phyloP scores from a whole-genome alignment of 768 basidiomycete genomes.

The Suillus placidus region DNA sequence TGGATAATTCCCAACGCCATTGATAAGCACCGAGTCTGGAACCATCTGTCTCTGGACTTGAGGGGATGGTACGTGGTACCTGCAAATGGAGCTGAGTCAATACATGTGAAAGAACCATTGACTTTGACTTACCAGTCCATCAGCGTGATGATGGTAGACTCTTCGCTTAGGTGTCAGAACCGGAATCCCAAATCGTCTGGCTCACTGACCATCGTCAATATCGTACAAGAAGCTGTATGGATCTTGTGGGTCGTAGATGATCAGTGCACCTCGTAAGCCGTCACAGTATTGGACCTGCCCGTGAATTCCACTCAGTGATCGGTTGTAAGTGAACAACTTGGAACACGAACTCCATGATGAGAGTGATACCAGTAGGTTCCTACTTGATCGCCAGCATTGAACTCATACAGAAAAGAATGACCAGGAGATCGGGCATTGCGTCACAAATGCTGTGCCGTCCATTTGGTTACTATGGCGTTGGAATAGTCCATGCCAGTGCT shows the following conservation, averaged over 20 bases:
- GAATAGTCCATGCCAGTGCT: slow-evolving; percentile 3
- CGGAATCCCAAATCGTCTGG: neutral
- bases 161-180: neutral
- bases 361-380: slow-evolving; percentile 1
- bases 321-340: neutral
- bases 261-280: slow-evolving; percentile 51
- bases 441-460: neutral
- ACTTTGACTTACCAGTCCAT: neutral
- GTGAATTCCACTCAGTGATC: neutral
- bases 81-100: neutral
- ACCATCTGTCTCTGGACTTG: neutral
- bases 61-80: slow-evolving; percentile 1
- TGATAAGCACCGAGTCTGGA: slow-evolving; percentile 30
- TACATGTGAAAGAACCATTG: neutral
- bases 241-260: slow-evolving; percentile 44
- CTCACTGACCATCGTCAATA: neutral
- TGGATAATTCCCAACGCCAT: slow-evolving; percentile 40
- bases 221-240: neutral
- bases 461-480: neutral
- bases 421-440: neutral
- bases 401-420: neutral
- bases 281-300: slow-evolving; percentile 52
- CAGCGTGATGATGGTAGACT: neutral
- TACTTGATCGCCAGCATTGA: neutral
- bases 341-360: neutral